Conservation (phyloP, 768 basidiomycete species). For the Peribolospora kevripleyi region DNA sequence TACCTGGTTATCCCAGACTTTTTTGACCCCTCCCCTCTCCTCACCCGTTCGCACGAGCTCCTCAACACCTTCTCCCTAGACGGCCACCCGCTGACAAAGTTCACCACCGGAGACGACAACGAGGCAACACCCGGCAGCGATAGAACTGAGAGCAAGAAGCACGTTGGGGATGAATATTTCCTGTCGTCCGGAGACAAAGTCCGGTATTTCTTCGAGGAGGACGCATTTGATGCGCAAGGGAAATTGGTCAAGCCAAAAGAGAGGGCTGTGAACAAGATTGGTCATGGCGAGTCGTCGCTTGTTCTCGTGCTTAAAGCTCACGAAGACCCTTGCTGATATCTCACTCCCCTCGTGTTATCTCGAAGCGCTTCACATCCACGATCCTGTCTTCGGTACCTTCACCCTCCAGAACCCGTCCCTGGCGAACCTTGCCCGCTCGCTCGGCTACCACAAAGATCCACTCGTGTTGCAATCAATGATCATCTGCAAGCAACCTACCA, state of each 20-base stretch:
- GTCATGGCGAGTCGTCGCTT: slow-evolving; percentile 13
- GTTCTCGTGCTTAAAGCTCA: not conserved
- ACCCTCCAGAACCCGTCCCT: slow-evolving; percentile 59
- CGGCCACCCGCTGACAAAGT: no score
- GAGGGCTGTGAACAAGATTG: slow-evolving; percentile 81
- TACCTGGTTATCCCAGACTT: no score
- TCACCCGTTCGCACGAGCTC: no score
- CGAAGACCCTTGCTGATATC: not conserved
- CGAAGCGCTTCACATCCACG: slow-evolving; percentile 52
- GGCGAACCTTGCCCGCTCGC: slow-evolving; percentile 42
- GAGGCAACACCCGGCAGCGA: no score
- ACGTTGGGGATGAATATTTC: slow-evolving; percentile 84
- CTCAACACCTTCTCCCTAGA: no score
- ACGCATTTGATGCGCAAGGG: slow-evolving; percentile 44
- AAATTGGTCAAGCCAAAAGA: slow-evolving; percentile 34
- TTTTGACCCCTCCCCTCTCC: no score
- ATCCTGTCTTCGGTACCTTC: slow-evolving; percentile 50
- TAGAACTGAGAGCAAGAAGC: slow-evolving; percentile 12
- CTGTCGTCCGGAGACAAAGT: slow-evolving; percentile 72
- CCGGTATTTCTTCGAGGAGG: slow-evolving; percentile 79
- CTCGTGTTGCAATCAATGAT: slow-evolving; percentile 60
- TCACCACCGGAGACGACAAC: no score
- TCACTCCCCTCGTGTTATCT: not conserved
- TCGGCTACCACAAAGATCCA: slow-evolving; percentile 65
- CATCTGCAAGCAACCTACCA: slow-evolving; percentile 79